Percentiles rank a stretch among this genome's conserved stretches.
Evolutionary conservation across 225 moss, liverwort and hornwort species (phyloP).

Genomic region (Takakia lepidozioides): DNA sequence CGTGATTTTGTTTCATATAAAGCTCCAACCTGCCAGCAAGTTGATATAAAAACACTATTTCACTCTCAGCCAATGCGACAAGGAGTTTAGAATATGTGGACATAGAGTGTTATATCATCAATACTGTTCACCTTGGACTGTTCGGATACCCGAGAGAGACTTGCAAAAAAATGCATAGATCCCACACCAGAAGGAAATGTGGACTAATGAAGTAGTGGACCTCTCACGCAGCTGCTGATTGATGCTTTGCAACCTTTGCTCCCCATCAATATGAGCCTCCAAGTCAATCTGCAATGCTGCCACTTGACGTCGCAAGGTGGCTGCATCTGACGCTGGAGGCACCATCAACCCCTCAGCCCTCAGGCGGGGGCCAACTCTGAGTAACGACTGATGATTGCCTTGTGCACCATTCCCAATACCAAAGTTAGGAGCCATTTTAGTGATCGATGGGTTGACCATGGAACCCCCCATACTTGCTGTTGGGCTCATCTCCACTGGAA

Average conservation of each 20-base stretch:
- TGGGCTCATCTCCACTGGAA: constrained; percentile 48
- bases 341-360: constrained; percentile 92
- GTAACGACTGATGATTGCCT: constrained; percentile 29
- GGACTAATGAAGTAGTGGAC: constrained; percentile 15
- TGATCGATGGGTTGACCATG: no score
- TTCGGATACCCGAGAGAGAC: background rate
- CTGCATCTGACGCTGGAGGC: constrained; percentile 91
- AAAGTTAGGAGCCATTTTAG: constrained; percentile 27
- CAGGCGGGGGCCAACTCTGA: constrained; percentile 74
- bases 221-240: constrained; percentile 90
- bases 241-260: constrained; percentile 76
- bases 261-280: constrained; percentile 93
- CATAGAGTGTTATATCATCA: background rate
- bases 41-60: no score
- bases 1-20: constrained; percentile 97
- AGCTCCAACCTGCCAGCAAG: constrained; percentile 85
- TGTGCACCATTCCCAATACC: constrained; percentile 23
- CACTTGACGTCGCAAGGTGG: constrained; percentile 87
- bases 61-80: no score
- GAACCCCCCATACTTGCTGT: constrained; percentile 21
- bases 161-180: no score
- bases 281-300: constrained; percentile 92
- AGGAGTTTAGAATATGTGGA: background rate
- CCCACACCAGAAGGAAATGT: background rate
- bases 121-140: background rate